These are phyloP conservation scores for Oldenlandia corymbosa DNA, from an alignment of 257 asterid species.

Conservation along the genomic window DNA sequence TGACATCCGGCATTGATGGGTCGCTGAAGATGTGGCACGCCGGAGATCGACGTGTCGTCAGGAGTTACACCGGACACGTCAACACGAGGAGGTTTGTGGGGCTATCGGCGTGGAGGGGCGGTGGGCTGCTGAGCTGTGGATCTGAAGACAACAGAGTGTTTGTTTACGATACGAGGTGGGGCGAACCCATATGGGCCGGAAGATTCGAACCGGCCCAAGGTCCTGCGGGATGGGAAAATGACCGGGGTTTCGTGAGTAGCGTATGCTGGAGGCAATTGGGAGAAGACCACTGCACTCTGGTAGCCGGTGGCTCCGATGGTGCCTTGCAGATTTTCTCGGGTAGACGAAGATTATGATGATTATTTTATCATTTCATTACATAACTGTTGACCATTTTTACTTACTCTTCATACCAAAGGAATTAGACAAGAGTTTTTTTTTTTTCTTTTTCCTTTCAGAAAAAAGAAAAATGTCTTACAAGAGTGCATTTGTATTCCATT, in stretches of 20 bases:
- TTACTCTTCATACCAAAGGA: background rate
- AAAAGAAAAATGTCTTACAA: too few relatives aligned
- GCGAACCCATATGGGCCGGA: slow-evolving; percentile 67
- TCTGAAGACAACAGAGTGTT: slow-evolving; percentile 71
- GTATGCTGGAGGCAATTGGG: slow-evolving; percentile 79
- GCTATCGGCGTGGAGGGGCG: slow-evolving; percentile 63
- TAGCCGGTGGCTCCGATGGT: slow-evolving; percentile 86
- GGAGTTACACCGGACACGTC: slow-evolving; percentile 65
- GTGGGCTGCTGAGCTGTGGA: slow-evolving; percentile 79
- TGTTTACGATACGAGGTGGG: slow-evolving; percentile 85
- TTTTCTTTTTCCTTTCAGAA: too few relatives aligned
- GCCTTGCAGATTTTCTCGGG: slow-evolving; percentile 66
- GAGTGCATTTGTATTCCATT: too few relatives aligned
- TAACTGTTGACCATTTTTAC: background rate
- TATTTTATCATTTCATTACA: too few relatives aligned
- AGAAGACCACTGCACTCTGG: slow-evolving; percentile 61
- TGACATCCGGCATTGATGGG: slow-evolving; percentile 70
- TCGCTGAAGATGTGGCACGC: slow-evolving; percentile 65
- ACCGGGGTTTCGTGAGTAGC: slow-evolving; percentile 51
- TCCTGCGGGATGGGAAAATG: background rate
- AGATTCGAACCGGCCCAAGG: slow-evolving; percentile 31
- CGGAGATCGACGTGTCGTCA: slow-evolving; percentile 29
- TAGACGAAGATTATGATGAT: slow-evolving; percentile 19
- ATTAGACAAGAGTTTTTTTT: background rate
- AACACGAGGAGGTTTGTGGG: slow-evolving; percentile 76